A percentile compares a stretch with the other conserved stretches of the same genome.
These are phyloP conservation scores for Pseudomonodictys pantanalensis DNA, from an alignment of 495 filamentous ascomycete genomes.

Conservation along the genomic window DNA sequence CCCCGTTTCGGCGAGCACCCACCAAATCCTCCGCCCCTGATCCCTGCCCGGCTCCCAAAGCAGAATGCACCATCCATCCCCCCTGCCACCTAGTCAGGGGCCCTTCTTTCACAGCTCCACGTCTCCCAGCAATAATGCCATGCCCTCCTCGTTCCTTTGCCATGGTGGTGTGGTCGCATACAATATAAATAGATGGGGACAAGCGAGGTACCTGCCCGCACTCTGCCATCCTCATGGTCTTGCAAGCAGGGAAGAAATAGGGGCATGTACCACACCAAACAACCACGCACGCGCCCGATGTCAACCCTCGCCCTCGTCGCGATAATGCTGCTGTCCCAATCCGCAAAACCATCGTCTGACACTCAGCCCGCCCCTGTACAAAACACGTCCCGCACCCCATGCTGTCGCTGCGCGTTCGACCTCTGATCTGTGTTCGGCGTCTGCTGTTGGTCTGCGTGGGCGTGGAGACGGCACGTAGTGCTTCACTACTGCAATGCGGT, in stretches of 20 bases:
- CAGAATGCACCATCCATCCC: background rate
- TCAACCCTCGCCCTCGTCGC: conserved; percentile 4
- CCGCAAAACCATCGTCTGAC: background rate
- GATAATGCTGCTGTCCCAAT: background rate
- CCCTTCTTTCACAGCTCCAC: background rate
- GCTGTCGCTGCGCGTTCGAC: background rate
- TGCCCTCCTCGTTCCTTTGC: too few relatives aligned
- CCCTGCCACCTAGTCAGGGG: background rate
- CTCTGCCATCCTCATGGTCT: background rate
- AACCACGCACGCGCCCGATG: background rate
- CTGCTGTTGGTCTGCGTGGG: too few relatives aligned
- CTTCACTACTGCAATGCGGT: too few relatives aligned
- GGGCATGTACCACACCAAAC: background rate
- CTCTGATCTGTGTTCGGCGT: background rate
- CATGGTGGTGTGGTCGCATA: conserved; percentile 14
- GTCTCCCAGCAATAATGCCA: too few relatives aligned
- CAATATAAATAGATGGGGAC: conserved; percentile 10
- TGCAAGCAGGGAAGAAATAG: conserved; percentile 5
- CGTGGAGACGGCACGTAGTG: too few relatives aligned
- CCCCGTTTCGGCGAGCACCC: conserved; percentile 2
- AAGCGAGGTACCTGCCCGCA: background rate
- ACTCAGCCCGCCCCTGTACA: conserved; percentile 1
- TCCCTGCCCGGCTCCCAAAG: background rate
- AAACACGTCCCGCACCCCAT: background rate
- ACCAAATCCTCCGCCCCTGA: background rate